Conservation (phyloP, 257 asterid species). For the Solanum gandarillasii region DNA sequence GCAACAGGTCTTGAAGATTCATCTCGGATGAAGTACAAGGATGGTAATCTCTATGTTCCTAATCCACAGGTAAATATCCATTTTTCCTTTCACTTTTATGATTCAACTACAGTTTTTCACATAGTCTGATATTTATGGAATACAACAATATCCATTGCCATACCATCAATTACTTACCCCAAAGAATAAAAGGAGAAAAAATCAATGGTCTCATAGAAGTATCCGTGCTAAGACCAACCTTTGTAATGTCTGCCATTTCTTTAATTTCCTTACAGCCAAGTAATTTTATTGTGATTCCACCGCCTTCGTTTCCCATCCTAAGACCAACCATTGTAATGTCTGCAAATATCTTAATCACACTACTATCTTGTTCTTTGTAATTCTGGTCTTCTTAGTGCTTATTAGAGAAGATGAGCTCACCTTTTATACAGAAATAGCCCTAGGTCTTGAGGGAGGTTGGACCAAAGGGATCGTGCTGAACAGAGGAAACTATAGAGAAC, state of each 20-base stretch:
- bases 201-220: not conserved
- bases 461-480: not conserved
- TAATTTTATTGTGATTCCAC: not conserved
- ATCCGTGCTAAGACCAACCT: not conserved
- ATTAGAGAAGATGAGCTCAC: not conserved
- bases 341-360: not conserved
- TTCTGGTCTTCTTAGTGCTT: not conserved
- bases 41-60: constrained; percentile 55
- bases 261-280: not conserved
- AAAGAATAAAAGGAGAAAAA: not conserved
- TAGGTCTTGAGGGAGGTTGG: not conserved
- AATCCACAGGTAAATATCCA: constrained; percentile 65
- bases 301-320: not conserved
- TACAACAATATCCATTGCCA: not conserved
- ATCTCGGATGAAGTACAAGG: constrained; percentile 81
- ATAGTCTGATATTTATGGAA: not conserved
- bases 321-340: not conserved
- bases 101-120: not conserved
- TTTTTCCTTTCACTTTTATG: not conserved
- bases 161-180: not conserved
- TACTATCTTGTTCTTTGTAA: not conserved
- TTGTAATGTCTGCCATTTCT: not conserved
- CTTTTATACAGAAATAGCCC: not conserved
- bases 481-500: not conserved
- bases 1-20: constrained; percentile 78